Evolutionary conservation across 1,139 yeast genomes (phyloP), one percentile per base, ranked within the genome.

Genomic region (Debaryomyces robertsiae): DNA sequence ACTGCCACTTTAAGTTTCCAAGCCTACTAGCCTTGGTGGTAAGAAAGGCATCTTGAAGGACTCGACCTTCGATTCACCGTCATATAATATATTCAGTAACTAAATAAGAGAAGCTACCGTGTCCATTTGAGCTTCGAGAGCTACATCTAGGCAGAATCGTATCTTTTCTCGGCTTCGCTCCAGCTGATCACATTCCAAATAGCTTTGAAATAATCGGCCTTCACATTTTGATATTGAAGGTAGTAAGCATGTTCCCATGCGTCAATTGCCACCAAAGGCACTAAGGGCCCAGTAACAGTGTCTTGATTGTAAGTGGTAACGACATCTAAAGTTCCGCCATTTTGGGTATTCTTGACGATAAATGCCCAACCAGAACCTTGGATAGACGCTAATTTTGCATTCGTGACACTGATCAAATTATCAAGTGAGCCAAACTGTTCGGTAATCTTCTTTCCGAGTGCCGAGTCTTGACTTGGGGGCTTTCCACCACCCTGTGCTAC

Each of bases 161-260:
- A 69, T 50, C 69, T 67, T 58, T 60, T 60, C 55, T 65, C 74
- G 40, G 77, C 77, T 50, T 67, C 75, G 42, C 62, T 57, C 78
- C 78, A 73, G 63, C 67, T 72, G 52, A 73, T 65, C 30, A 72
- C 77, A 45, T 72, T 65, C 75, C 75, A 71, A 50, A 73, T 69
- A 43, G 76, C 75, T 53, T 71, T 65, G 57, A 73, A 69, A 56
- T 73, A 72, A 50, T 69, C 73, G 25, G 63, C 70, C 60, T 73
- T 72, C 46, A 69, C 74, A 48, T 72, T 73, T 53, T 69, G 75
- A 55, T 73, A 72, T 48, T 73, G 77, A 52, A 72, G 66, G 58
- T 73, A 73, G 58, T 72, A 73, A 42, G 77, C 77, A 49, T 73
- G 78, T 53, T 73, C 77, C 77, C 78, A 73, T 39, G 76, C 75